Percentiles rank a stretch among this genome's conserved stretches.
These are phyloP conservation scores for Fomitopsis palustris DNA, from an alignment of 1,284 basidiomycete species.

Conservation along the genomic window DNA sequence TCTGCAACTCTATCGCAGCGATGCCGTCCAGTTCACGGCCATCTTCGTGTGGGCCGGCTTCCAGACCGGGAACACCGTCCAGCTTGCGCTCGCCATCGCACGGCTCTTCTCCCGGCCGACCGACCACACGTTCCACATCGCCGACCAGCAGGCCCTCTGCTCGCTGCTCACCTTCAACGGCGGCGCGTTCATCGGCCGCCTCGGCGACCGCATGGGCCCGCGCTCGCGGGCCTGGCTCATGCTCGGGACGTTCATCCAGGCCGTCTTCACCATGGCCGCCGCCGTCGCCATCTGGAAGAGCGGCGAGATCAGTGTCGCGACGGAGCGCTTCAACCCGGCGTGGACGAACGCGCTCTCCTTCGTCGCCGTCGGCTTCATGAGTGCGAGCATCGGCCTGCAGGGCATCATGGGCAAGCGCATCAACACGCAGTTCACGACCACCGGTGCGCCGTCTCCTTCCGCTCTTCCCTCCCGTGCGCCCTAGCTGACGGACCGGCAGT, in stretches of 20 bases:
- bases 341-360: slow-evolving; percentile 70
- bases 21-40: slow-evolving; percentile 75
- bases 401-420: slow-evolving; percentile 83
- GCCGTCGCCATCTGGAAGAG: slow-evolving; percentile 68
- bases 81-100: slow-evolving; percentile 61
- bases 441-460: slow-evolving; percentile 48
- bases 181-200: slow-evolving; percentile 70
- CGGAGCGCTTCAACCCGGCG: slow-evolving; percentile 53
- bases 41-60: slow-evolving; percentile 87
- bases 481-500: slow-evolving; percentile 30
- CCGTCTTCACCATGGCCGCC: slow-evolving; percentile 69
- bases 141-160: slow-evolving; percentile 79
- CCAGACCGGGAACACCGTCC: slow-evolving; percentile 75
- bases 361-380: slow-evolving; percentile 72
- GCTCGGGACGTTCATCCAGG: slow-evolving; percentile 68
- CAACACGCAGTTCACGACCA: slow-evolving; percentile 77
- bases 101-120: slow-evolving; percentile 59
- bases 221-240: slow-evolving; percentile 76
- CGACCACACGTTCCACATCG: slow-evolving; percentile 62
- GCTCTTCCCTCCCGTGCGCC: not conserved
- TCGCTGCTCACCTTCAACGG: slow-evolving; percentile 72
- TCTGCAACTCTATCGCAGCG: slow-evolving; percentile 35
- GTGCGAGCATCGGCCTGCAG: slow-evolving; percentile 74
- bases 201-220: slow-evolving; percentile 68
- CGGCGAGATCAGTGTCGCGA: slow-evolving; percentile 51